These are phyloP conservation scores for Mucor irregularis DNA, from an alignment of 371 early-diverging fungal genomes.

Conservation along the genomic window DNA sequence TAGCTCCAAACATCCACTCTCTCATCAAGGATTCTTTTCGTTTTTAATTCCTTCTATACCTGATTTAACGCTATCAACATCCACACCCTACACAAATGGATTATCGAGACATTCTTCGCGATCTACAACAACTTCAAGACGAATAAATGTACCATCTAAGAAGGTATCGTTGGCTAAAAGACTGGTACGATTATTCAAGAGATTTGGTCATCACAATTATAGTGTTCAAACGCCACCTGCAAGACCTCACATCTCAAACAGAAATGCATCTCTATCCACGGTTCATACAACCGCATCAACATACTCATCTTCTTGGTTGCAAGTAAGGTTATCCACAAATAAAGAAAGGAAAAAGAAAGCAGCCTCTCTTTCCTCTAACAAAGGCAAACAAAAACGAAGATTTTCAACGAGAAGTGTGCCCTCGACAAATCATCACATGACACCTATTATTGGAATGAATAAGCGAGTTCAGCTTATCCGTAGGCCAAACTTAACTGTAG, in stretches of 20 bases:
- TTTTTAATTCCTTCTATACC: constrained; percentile 22
- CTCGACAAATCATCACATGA: neutral
- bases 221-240: neutral
- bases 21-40: constrained; percentile 17
- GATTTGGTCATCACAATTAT: neutral
- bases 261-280: constrained; percentile 9
- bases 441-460: constrained; percentile 12
- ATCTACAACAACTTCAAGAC: constrained; percentile 7
- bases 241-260: no score
- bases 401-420: neutral
- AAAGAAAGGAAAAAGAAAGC: neutral
- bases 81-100: constrained; percentile 3
- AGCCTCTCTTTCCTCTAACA: neutral
- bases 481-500: constrained; percentile 17
- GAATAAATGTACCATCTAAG: neutral
- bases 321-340: neutral
- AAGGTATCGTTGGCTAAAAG: neutral
- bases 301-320: constrained; percentile 13
- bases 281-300: neutral
- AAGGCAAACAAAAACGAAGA: constrained; percentile 2
- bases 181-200: constrained; percentile 4
- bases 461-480: constrained; percentile 16
- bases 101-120: constrained; percentile 19
- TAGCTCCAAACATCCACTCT: constrained; percentile 20
- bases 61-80: neutral